Percentiles rank a stretch among this genome's conserved stretches.
These are phyloP conservation scores for Artemisia argyi DNA, from an alignment of 129 eudicot genomes.

Conservation along the genomic window DNA sequence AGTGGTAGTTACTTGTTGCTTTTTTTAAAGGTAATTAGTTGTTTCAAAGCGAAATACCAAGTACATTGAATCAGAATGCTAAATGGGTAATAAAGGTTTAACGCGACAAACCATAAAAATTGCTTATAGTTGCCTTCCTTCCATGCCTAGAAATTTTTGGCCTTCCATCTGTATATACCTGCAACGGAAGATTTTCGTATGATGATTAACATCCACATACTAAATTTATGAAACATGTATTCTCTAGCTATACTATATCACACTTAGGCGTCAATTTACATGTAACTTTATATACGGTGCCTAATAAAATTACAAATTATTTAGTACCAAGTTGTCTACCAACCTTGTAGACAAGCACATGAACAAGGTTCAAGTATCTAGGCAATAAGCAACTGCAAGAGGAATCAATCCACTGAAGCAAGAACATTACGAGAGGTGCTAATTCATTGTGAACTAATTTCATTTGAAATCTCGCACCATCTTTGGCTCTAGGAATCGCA, in stretches of 20 bases:
- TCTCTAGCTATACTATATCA: no score
- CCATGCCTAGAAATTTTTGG: conserved; percentile 51
- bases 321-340: no score
- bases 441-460: conserved; percentile 69
- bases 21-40: no score
- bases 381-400: conserved; percentile 75
- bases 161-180: conserved; percentile 82
- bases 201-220: no score
- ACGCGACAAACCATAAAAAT: conserved; percentile 71
- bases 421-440: conserved; percentile 68
- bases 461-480: conserved; percentile 80
- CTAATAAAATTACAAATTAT: no score
- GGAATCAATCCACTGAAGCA: conserved; percentile 82
- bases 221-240: no score
- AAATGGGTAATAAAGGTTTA: conserved; percentile 9
- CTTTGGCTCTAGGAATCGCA: conserved; percentile 81
- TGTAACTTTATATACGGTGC: no score
- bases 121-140: conserved; percentile 78
- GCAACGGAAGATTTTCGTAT: conserved; percentile 18
- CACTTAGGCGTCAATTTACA: no score
- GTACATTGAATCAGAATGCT: conserved; percentile 5
- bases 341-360: conserved; percentile 78
- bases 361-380: conserved; percentile 63
- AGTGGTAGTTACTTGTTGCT: no score
- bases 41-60: background rate